phyloP scores from a whole-genome alignment of 2,329 filamentous ascomycete genomes.

The Xylaria arbuscula region DNA sequence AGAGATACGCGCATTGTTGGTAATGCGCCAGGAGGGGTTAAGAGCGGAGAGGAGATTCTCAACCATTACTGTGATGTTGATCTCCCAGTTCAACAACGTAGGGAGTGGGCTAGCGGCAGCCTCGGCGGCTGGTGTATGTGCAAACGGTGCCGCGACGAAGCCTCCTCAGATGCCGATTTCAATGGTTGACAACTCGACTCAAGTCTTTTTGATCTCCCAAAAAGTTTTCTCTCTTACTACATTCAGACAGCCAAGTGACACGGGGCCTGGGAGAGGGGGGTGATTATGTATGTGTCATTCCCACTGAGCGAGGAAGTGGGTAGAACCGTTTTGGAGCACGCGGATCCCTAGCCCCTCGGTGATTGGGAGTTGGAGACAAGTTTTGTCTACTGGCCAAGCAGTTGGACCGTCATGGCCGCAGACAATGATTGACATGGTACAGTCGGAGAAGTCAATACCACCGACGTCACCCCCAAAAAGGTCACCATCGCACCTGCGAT shows the following conservation, averaged over 20 bases:
- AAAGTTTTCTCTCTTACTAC: neutral
- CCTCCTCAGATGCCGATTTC: slow-evolving; percentile 48
- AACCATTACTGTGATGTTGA: slow-evolving; percentile 95
- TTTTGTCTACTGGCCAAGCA: slow-evolving; percentile 11
- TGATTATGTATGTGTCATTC: slow-evolving; percentile 47
- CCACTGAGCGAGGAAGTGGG: slow-evolving; percentile 37
- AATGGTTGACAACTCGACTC: slow-evolving; percentile 34
- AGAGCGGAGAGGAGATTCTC: slow-evolving; percentile 83
- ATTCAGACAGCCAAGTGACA: slow-evolving; percentile 24
- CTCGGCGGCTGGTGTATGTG: slow-evolving; percentile 92
- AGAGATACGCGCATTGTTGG: slow-evolving; percentile 68
- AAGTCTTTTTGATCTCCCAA: neutral
- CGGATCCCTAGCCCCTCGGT: slow-evolving; percentile 4
- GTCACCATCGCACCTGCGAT: slow-evolving; percentile 2
- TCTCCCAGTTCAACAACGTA: slow-evolving; percentile 79
- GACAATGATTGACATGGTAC: neutral
- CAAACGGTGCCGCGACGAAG: slow-evolving; percentile 80
- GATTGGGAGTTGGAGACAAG: slow-evolving; percentile 12
- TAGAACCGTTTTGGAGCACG: slow-evolving; percentile 11
- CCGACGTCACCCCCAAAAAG: slow-evolving; percentile 1
- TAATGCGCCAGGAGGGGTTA: slow-evolving; percentile 69
- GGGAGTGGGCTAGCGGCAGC: slow-evolving; percentile 89
- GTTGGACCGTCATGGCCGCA: slow-evolving; percentile 9
- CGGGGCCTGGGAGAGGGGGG: slow-evolving; percentile 42
- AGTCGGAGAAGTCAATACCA: slow-evolving; percentile 10